These are phyloP conservation scores for Colletotrichum gigasporum DNA, from an alignment of 2,329 filamentous ascomycete genomes.

Conservation along the genomic window DNA sequence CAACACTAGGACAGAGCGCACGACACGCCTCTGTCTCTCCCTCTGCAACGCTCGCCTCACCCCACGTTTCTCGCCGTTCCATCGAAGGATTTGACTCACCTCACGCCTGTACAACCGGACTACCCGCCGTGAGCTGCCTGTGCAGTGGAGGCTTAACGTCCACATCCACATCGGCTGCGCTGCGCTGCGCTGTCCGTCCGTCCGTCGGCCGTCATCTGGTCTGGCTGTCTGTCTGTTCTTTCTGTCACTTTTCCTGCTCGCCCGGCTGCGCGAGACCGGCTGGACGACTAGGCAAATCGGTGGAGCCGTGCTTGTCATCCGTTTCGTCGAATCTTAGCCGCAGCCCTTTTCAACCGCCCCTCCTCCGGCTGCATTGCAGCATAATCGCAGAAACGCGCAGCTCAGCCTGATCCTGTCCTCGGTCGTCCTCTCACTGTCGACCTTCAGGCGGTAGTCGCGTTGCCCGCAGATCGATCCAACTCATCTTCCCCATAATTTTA, in stretches of 20 bases:
- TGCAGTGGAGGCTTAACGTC: background rate
- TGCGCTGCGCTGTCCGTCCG: background rate
- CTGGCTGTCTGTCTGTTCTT: background rate
- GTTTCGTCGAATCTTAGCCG: constrained; percentile 31
- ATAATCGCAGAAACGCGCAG: constrained; percentile 23
- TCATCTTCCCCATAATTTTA: constrained; percentile 22
- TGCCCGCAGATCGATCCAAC: constrained; percentile 14
- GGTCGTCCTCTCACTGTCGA: background rate
- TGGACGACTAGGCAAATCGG: constrained; percentile 14
- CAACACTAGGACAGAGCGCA: background rate
- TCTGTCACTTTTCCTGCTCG: background rate
- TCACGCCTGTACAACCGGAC: constrained; percentile 5
- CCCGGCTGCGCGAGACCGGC: constrained; percentile 8
- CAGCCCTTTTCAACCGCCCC: constrained; percentile 27
- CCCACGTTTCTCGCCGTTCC: background rate
- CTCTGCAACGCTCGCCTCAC: background rate
- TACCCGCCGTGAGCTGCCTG: background rate
- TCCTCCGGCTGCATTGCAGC: constrained; percentile 19
- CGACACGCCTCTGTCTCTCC: background rate
- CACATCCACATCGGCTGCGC: constrained; percentile 5
- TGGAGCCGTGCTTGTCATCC: constrained; percentile 23
- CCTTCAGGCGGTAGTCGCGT: constrained; percentile 16
- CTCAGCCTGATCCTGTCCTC: constrained; percentile 24
- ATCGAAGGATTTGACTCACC: background rate
- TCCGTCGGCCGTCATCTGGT: background rate